These are phyloP conservation scores for Encephalitozoon romaleae DNA, from an alignment of 371 early-diverging fungal species.

Conservation along the genomic window DNA sequence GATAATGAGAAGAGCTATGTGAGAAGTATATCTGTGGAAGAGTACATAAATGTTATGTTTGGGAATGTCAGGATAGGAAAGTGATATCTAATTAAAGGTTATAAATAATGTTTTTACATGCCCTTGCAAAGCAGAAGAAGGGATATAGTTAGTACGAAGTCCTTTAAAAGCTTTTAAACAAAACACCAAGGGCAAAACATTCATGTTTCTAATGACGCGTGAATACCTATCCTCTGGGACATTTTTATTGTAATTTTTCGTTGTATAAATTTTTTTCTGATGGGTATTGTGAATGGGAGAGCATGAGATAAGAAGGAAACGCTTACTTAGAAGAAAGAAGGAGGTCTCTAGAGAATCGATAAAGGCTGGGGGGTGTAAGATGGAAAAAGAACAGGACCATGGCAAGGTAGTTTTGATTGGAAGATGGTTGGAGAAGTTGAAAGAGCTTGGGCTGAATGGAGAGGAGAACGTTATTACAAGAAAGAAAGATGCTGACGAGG, in stretches of 20 bases:
- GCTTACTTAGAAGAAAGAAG: neutral
- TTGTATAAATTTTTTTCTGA: constrained; percentile 9
- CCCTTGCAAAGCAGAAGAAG: constrained; percentile 13
- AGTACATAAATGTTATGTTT: constrained; percentile 42
- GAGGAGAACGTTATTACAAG: neutral
- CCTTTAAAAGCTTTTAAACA: neutral
- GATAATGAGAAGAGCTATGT: constrained; percentile 25
- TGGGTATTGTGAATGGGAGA: neutral
- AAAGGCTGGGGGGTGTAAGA: neutral
- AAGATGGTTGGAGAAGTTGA: constrained; percentile 2
- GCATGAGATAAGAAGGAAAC: neutral
- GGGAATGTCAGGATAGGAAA: constrained; percentile 44
- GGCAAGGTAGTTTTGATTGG: neutral
- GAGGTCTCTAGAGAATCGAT: neutral
- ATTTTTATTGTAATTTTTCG: constrained; percentile 11
- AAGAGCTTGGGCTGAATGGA: neutral
- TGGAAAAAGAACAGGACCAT: neutral
- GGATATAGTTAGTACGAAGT: neutral
- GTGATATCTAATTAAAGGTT: neutral
- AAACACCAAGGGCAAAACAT: neutral
- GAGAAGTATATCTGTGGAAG: constrained; percentile 35
- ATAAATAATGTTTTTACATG: neutral
- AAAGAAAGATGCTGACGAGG: neutral
- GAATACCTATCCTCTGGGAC: neutral
- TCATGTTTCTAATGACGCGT: neutral